Conservation (phyloP, 306 rosid species). For the Trifolium repens region DNA sequence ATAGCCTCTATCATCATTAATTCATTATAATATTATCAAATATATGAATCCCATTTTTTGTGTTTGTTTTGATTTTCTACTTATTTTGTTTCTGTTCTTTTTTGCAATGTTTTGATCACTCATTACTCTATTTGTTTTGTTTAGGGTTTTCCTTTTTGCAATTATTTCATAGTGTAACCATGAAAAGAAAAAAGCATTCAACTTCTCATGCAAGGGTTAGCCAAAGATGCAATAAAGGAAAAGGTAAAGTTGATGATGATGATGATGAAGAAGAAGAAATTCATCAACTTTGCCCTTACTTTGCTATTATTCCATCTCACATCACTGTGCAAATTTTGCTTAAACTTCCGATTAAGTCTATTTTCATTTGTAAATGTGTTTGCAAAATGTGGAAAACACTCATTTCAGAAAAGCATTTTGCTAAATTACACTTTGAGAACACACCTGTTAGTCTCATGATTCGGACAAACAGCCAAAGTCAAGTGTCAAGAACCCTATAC, state of each 20-base stretch:
- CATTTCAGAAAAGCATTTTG: conserved; percentile 42
- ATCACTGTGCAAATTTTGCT: conserved; percentile 19
- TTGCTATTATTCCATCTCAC: conserved; percentile 21
- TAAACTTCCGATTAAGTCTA: conserved; percentile 24
- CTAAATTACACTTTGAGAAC: conserved; percentile 13
- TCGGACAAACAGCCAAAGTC: neutral
- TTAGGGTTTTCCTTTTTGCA: too few species aligned
- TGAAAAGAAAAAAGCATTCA: neutral
- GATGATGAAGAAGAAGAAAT: too few species aligned
- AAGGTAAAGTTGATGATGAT: neutral
- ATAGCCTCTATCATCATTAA: too few species aligned
- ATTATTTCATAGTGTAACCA: neutral
- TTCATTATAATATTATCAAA: too few species aligned
- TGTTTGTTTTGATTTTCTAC: too few species aligned
- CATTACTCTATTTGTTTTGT: too few species aligned
- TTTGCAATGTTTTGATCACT: too few species aligned
- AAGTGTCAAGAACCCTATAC: conserved; percentile 38
- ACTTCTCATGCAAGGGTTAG: neutral
- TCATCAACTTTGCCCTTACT: neutral
- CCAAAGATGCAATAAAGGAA: neutral
- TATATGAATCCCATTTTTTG: too few species aligned
- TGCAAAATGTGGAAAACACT: conserved; percentile 37
- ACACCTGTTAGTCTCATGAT: conserved; percentile 12
- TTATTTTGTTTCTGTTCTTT: too few species aligned
- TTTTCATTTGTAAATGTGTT: conserved; percentile 42